Evolutionary conservation across 495 filamentous ascomycete species (phyloP).

Genomic region (Pseudomonodictys pantanalensis): DNA sequence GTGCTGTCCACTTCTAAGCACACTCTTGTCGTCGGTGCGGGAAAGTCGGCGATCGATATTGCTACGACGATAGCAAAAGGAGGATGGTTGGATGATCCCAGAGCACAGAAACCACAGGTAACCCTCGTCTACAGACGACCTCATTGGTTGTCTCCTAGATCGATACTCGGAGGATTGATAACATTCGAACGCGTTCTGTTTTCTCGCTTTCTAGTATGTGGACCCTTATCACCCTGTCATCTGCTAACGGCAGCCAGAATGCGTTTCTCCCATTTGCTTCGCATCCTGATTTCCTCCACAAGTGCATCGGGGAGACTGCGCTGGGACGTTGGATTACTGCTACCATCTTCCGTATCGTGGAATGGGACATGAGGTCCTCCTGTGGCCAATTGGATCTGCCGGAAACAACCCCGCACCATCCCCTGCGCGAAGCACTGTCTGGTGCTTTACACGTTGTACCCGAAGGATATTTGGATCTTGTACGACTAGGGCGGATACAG

Average conservation of each 20-base stretch:
- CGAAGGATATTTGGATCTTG: slow-evolving; percentile 2
- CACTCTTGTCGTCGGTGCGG: slow-evolving; percentile 5
- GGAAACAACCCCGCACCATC: slow-evolving; percentile 7
- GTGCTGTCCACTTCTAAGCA: not conserved
- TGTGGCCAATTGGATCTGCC: slow-evolving; percentile 7
- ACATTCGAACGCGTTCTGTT: slow-evolving; percentile 6
- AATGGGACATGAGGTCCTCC: slow-evolving; percentile 3
- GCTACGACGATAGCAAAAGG: slow-evolving; percentile 11
- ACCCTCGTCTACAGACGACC: slow-evolving; percentile 10
- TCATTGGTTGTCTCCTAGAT: slow-evolving; percentile 7
- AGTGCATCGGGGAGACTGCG: not conserved
- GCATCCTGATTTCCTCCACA: not conserved
- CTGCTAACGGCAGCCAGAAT: not conserved
- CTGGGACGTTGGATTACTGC: not conserved
- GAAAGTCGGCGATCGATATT: slow-evolving; percentile 17
- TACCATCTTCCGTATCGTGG: not conserved
- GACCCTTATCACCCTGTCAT: not conserved
- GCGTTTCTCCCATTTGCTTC: slow-evolving; percentile 9
- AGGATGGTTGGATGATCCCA: not conserved
- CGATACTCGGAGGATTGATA: not conserved
- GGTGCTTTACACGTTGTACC: slow-evolving; percentile 7
- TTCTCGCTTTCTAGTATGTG: slow-evolving; percentile 1
- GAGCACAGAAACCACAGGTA: not conserved
- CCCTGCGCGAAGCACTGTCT: not conserved
- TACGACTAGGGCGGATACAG: not conserved